A percentile compares a stretch with the other conserved stretches of the same genome.
Evolutionary conservation across 495 filamentous ascomycete species (phyloP).

Genomic region (Geopyxis carbonaria): DNA sequence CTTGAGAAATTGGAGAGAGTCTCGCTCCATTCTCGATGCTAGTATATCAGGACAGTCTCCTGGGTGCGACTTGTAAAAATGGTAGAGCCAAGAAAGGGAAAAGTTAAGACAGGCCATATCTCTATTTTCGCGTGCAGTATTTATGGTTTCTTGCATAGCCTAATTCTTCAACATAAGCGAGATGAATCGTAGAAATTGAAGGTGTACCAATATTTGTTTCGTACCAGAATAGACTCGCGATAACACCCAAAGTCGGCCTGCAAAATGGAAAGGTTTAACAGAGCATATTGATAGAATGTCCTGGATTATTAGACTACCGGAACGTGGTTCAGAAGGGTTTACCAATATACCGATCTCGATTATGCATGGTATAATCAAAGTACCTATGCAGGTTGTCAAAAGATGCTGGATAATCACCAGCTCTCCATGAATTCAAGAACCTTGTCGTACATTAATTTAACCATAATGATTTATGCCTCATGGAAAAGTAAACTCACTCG

Average conservation of each 20-base stretch:
- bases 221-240: constrained; percentile 66
- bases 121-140: constrained; percentile 77
- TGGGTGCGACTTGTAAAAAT: constrained; percentile 75
- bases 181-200: background rate
- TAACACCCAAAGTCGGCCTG: constrained; percentile 92
- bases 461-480: constrained; percentile 8
- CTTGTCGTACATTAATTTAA: constrained; percentile 24
- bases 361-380: constrained; percentile 94
- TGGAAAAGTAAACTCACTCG: constrained; percentile 31
- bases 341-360: constrained; percentile 59
- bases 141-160: constrained; percentile 85
- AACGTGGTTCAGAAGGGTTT: background rate
- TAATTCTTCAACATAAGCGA: too few species aligned
- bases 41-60: constrained; percentile 25
- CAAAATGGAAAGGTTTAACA: constrained; percentile 83
- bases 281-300: constrained; percentile 85
- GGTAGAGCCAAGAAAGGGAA: constrained; percentile 92
- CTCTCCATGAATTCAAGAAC: constrained; percentile 79
- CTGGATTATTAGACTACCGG: constrained; percentile 1
- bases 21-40: constrained; percentile 45
- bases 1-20: constrained; percentile 70
- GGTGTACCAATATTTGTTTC: too few species aligned
- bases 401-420: constrained; percentile 75
- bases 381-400: constrained; percentile 89
- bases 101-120: constrained; percentile 90